Evolutionary conservation across 768 basidiomycete genomes (phyloP).

Genomic region (Xerocomellus dryophilus): DNA sequence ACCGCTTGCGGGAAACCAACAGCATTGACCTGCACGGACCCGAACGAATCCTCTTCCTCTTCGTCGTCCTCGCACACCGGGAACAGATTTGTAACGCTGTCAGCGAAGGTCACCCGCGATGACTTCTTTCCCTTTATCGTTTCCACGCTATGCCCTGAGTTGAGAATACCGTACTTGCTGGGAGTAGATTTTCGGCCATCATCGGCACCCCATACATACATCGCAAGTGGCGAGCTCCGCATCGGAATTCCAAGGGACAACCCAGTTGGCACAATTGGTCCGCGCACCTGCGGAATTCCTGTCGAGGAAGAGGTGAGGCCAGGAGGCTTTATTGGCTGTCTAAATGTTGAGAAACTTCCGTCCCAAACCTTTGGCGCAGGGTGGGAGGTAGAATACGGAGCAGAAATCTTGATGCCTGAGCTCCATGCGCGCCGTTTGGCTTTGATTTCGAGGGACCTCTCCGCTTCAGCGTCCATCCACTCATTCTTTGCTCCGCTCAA

Average conservation of each 20-base stretch:
- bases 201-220: slow-evolving; percentile 37
- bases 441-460: slow-evolving; percentile 50
- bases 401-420: slow-evolving; percentile 44
- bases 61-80: slow-evolving; percentile 33
- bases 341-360: background rate
- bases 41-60: slow-evolving; percentile 36
- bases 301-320: slow-evolving; percentile 15
- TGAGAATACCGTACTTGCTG: slow-evolving; percentile 20
- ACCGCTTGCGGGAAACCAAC: slow-evolving; percentile 24
- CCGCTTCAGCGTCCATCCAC: slow-evolving; percentile 28
- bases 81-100: slow-evolving; percentile 22
- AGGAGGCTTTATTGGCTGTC: slow-evolving; percentile 14
- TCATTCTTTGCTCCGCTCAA: slow-evolving; percentile 19
- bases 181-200: slow-evolving; percentile 30
- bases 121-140: slow-evolving; percentile 13
- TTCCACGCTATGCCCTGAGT: slow-evolving; percentile 10
- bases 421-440: slow-evolving; percentile 68
- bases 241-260: slow-evolving; percentile 50
- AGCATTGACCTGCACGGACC: slow-evolving; percentile 6
- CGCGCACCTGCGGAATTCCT: slow-evolving; percentile 1
- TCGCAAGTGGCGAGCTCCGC: slow-evolving; percentile 49
- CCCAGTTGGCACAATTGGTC: slow-evolving; percentile 32
- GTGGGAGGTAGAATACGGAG: slow-evolving; percentile 17
- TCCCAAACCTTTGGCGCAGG: slow-evolving; percentile 17
- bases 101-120: slow-evolving; percentile 19